Evolutionary conservation across 106 monocot genomes (phyloP).

Genomic region (Apostasia ramifera): DNA sequence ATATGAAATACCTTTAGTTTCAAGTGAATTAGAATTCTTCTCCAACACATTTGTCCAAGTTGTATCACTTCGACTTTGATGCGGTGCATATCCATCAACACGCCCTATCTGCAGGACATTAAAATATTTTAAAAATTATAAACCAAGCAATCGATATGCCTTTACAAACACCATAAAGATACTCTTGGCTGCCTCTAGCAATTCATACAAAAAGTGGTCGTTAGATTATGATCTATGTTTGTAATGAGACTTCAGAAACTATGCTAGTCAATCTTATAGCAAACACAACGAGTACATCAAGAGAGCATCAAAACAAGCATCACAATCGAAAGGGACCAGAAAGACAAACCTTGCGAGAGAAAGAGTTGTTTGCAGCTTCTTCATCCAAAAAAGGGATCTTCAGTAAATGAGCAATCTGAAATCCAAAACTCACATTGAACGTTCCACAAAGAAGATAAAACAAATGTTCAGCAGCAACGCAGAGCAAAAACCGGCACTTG

Average conservation of each 20-base stretch:
- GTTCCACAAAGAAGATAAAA: not conserved
- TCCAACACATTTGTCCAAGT: constrained; percentile 78
- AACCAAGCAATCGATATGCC: not conserved
- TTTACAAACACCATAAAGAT: too few relatives aligned
- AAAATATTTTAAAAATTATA: not conserved
- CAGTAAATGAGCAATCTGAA: constrained; percentile 39
- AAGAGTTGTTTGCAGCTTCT: constrained; percentile 41
- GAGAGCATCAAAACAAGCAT: not conserved
- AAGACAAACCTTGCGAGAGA: constrained; percentile 55
- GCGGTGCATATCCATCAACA: constrained; percentile 52
- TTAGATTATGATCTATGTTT: too few relatives aligned
- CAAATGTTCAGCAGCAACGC: not conserved
- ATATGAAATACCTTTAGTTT: constrained; percentile 31
- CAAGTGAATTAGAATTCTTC: constrained; percentile 17
- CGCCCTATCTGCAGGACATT: constrained; percentile 56
- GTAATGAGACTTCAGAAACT: too few relatives aligned
- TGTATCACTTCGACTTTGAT: constrained; percentile 46
- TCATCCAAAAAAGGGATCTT: constrained; percentile 80
- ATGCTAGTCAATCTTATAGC: too few relatives aligned
- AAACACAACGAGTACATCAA: not conserved
- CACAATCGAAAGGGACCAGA: not conserved
- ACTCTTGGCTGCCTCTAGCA: too few relatives aligned
- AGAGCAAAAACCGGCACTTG: not conserved
- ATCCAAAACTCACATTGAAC: not conserved
- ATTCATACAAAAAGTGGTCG: too few relatives aligned